Conservation (phyloP, 257 asterid genomes). For the Thymus mandschuricus region DNA sequence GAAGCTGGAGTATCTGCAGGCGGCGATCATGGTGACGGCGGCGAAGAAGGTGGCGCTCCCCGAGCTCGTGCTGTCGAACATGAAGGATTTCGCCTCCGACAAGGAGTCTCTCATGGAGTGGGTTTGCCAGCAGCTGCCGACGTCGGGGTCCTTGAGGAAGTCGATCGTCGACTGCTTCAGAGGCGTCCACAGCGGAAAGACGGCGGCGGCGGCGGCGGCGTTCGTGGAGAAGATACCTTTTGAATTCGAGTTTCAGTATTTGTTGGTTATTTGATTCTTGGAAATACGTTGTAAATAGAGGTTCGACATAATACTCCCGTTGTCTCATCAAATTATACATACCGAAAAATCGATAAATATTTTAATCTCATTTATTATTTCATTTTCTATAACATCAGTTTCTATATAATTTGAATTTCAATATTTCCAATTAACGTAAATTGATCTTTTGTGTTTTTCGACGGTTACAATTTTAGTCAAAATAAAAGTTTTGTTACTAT, state of each 20-base stretch:
- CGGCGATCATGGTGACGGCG: slow-evolving; percentile 68
- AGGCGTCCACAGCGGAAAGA: slow-evolving; percentile 40
- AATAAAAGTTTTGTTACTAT: too few relatives aligned
- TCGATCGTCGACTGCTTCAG: slow-evolving; percentile 78
- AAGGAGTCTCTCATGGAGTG: slow-evolving; percentile 65
- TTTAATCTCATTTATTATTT: too few relatives aligned
- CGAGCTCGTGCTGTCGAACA: slow-evolving; percentile 67
- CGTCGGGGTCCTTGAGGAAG: slow-evolving; percentile 79
- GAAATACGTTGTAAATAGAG: too few relatives aligned
- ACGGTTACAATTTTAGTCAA: too few relatives aligned
- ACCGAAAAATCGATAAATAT: too few relatives aligned
- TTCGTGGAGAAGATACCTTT: slow-evolving; percentile 71
- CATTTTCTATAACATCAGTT: too few relatives aligned
- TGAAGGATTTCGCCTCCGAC: slow-evolving; percentile 59
- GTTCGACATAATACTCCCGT: too few relatives aligned
- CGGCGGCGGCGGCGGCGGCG: slow-evolving; percentile 48
- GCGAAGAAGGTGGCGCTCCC: slow-evolving; percentile 66
- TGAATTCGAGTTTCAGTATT: slow-evolving; percentile 79
- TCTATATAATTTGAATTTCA: too few relatives aligned
- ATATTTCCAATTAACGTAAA: too few relatives aligned
- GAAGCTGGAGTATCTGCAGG: slow-evolving; percentile 77
- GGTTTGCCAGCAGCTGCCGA: slow-evolving; percentile 83
- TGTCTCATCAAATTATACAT: too few relatives aligned
- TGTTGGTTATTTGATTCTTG: slow-evolving; percentile 37
- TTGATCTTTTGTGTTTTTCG: too few relatives aligned